These are phyloP conservation scores for Aspergillus ochraceoroseus DNA, from an alignment of 2,329 filamentous ascomycete species.

Conservation along the genomic window DNA sequence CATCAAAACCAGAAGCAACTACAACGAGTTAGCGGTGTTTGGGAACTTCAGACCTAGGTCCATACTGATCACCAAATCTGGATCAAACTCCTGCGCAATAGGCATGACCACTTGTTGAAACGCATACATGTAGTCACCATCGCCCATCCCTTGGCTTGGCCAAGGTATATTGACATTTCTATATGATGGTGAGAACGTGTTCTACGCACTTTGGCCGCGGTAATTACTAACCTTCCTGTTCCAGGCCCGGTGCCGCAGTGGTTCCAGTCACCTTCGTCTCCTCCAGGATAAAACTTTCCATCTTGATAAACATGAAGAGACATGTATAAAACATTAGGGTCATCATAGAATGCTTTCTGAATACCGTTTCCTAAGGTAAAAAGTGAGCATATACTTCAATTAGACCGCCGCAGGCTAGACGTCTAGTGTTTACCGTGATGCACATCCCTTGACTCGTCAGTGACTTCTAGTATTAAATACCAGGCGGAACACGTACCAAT, in stretches of 20 bases:
- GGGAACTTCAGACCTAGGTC: not conserved
- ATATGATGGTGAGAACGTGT: slow-evolving; percentile 14
- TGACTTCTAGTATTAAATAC: slow-evolving; percentile 2
- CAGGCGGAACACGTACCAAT: slow-evolving; percentile 65
- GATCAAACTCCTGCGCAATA: slow-evolving; percentile 86
- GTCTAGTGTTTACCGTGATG: slow-evolving; percentile 52
- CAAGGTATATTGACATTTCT: slow-evolving; percentile 66
- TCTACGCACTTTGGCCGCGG: not conserved
- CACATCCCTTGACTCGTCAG: slow-evolving; percentile 53
- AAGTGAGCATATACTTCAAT: no score
- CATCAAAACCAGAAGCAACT: slow-evolving; percentile 93
- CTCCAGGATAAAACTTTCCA: slow-evolving; percentile 75
- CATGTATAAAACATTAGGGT: slow-evolving; percentile 92
- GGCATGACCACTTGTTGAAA: slow-evolving; percentile 97
- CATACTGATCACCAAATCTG: slow-evolving; percentile 76
- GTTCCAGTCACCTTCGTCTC: slow-evolving; percentile 54
- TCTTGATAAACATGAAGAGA: slow-evolving; percentile 85
- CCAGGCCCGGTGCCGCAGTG: slow-evolving; percentile 57
- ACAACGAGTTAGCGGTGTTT: slow-evolving; percentile 15
- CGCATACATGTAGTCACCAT: slow-evolving; percentile 93
- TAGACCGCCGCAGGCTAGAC: no score
- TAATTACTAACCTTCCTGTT: slow-evolving; percentile 48
- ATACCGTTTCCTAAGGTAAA: slow-evolving; percentile 70
- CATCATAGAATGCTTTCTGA: slow-evolving; percentile 91
- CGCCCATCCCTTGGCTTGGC: slow-evolving; percentile 73